phyloP scores from a whole-genome alignment of 2,329 filamentous ascomycete genomes.

The Alternaria incomplexa region DNA sequence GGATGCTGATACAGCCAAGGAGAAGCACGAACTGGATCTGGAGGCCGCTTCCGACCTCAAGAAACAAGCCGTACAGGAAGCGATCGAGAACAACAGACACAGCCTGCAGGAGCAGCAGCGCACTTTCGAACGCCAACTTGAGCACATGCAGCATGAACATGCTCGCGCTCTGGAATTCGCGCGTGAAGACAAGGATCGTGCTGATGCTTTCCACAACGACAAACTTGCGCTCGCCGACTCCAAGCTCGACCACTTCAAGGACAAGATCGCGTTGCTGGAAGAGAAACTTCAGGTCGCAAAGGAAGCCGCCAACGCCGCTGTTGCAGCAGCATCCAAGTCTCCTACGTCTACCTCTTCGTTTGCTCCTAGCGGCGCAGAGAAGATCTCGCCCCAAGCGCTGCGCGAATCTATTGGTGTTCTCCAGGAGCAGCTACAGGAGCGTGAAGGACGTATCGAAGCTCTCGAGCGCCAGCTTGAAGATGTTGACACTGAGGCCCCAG shows the following conservation, averaged over 20 bases:
- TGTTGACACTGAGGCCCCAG: constrained; percentile 76
- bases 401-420: constrained; percentile 95
- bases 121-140: constrained; percentile 45
- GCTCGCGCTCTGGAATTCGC: constrained; percentile 68
- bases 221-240: constrained; percentile 81
- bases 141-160: constrained; percentile 65
- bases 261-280: constrained; percentile 82
- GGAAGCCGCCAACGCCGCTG: constrained; percentile 83
- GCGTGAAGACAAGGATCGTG: constrained; percentile 79
- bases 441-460: constrained; percentile 86
- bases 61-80: constrained; percentile 63
- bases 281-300: constrained; percentile 91
- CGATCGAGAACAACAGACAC: constrained; percentile 59
- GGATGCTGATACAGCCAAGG: constrained; percentile 81
- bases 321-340: constrained; percentile 66
- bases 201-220: constrained; percentile 80
- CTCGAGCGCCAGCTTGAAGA: constrained; percentile 75
- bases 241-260: constrained; percentile 84
- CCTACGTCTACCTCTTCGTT: constrained; percentile 49
- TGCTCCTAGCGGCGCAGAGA: constrained; percentile 67
- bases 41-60: constrained; percentile 79
- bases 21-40: constrained; percentile 80
- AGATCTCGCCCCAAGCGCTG: constrained; percentile 91
- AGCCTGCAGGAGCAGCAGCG: constrained; percentile 61
- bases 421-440: constrained; percentile 94